Evolutionary conservation across 176 grass and related monocot species (phyloP), one percentile per base, ranked within the genome.

Genomic region (Oryza glumipatula): DNA sequence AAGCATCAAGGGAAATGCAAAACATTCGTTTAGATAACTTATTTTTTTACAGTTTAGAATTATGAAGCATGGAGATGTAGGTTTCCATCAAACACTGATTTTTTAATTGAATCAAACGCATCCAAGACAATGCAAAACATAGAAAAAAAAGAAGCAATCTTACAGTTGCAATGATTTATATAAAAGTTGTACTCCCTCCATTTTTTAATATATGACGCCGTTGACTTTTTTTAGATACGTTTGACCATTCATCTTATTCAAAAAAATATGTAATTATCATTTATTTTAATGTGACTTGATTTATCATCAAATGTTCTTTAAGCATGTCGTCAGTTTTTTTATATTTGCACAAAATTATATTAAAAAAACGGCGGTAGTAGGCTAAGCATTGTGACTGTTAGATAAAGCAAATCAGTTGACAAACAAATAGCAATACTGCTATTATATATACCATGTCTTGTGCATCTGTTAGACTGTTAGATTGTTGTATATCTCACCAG

Each of bases 1-100:
- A 65, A 58, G 36, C 17, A 33, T 58, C 35, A 81, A 69, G 71
- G 22, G 36, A 72, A 56, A 72, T 70, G 76, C 26, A 65, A 77
- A 64, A 65, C 6, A 22, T 78, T 78, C 38, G 6, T 14, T 66
- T 78, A 78, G 76, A 45, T 78, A 78, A 45, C 58, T 28, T 77
- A 28, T 39, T 30, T 24, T 30, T 30, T 73, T 78, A 46, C 76
- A 45, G 30, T 28, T 65, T 45, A 30, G 58, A 19, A 65, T 65
- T 78, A 78, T 64, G 54, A 65, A 78, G 43, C 58, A 65, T 24
- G 9, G 13, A 11, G 38, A 46, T 41, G 41, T 22, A 44, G 3
- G n/a, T 23, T 10, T 65, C 38, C 12, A 65, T 14, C 58, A 78
- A 77, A 78, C 22, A 45, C 13, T 49, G 22, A 45, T 30, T 48